Percentiles rank a stretch among this genome's conserved stretches.
Evolutionary conservation across 306 rosid genomes (phyloP).

Genomic region (Dryas drummondii): DNA sequence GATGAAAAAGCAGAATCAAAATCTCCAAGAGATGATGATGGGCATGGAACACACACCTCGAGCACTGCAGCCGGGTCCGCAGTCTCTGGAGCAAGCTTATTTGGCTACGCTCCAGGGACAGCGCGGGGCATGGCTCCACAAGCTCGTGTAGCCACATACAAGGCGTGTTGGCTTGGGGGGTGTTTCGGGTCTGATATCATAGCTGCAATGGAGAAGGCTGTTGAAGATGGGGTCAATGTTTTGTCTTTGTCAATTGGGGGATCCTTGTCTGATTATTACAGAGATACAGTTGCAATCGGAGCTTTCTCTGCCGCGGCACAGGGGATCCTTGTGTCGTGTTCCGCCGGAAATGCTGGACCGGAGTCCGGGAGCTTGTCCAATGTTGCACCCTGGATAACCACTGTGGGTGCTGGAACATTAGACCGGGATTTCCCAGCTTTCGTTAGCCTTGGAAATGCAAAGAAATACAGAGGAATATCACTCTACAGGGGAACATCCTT

Average conservation of each 20-base stretch:
- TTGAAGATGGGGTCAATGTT: conserved; percentile 71
- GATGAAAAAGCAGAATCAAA: conserved; percentile 54
- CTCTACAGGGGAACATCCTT: conserved; percentile 57
- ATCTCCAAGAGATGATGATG: conserved; percentile 86
- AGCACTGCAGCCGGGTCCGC: conserved; percentile 81
- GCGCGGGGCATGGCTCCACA: conserved; percentile 87
- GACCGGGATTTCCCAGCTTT: conserved; percentile 85
- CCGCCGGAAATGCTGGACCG: conserved; percentile 91
- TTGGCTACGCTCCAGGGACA: conserved; percentile 72
- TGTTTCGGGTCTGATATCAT: conserved; percentile 64
- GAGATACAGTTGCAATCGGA: conserved; percentile 68
- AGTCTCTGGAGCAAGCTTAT: conserved; percentile 68
- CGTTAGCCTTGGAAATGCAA: conserved; percentile 63
- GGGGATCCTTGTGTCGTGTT: conserved; percentile 70
- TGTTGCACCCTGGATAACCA: conserved; percentile 84
- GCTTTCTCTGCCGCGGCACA: conserved; percentile 64
- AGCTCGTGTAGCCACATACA: conserved; percentile 79
- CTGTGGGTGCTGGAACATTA: conserved; percentile 88
- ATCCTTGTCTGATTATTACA: conserved; percentile 36
- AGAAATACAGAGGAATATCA: conserved; percentile 56
- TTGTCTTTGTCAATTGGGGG: conserved; percentile 89
- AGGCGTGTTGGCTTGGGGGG: conserved; percentile 77
- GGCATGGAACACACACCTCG: conserved; percentile 94
- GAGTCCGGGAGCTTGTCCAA: conserved; percentile 40
- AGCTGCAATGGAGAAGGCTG: conserved; percentile 83